Conservation (phyloP, 2,329 filamentous ascomycete species). For the Endoconidiophora polonica region DNA sequence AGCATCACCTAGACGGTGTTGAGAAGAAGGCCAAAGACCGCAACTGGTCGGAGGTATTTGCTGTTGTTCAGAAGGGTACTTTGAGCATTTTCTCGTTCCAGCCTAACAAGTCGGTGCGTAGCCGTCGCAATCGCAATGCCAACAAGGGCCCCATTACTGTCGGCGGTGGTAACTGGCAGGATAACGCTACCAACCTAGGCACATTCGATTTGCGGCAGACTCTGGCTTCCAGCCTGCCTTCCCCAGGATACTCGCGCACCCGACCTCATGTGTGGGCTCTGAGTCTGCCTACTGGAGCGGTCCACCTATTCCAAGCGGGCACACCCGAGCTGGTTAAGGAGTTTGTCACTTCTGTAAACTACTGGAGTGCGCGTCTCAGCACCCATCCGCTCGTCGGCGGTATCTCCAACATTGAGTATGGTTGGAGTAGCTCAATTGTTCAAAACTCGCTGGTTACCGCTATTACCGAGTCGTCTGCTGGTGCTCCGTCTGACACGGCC, state of each 20-base stretch:
- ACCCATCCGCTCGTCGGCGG: constrained; percentile 86
- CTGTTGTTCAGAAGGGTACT: constrained; percentile 86
- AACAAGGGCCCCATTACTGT: constrained; percentile 47
- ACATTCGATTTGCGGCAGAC: constrained; percentile 81
- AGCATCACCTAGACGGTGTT: constrained; percentile 80
- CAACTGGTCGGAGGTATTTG: constrained; percentile 90
- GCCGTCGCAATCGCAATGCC: constrained; percentile 34
- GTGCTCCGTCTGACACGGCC: constrained; percentile 22
- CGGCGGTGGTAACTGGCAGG: constrained; percentile 94
- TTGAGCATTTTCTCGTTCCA: constrained; percentile 90
- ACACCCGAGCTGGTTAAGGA: constrained; percentile 89
- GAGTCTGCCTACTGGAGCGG: constrained; percentile 77
- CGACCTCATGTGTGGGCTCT: constrained; percentile 89
- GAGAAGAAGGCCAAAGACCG: constrained; percentile 89
- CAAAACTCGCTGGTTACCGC: constrained; percentile 35
- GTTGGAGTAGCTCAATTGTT: constrained; percentile 79
- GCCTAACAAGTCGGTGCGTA: constrained; percentile 56
- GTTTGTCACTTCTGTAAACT: constrained; percentile 88
- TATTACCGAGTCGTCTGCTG: constrained; percentile 26
- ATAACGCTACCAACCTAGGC: constrained; percentile 80
- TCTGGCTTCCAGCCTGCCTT: constrained; percentile 74
- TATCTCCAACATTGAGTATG: constrained; percentile 93
- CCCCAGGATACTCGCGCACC: constrained; percentile 81
- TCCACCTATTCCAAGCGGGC: constrained; percentile 96
- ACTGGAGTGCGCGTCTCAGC: constrained; percentile 88